Evolutionary conservation across 768 basidiomycete genomes (phyloP), one percentile per base, ranked within the genome.

Genomic region (Mycena albidolilacea): DNA sequence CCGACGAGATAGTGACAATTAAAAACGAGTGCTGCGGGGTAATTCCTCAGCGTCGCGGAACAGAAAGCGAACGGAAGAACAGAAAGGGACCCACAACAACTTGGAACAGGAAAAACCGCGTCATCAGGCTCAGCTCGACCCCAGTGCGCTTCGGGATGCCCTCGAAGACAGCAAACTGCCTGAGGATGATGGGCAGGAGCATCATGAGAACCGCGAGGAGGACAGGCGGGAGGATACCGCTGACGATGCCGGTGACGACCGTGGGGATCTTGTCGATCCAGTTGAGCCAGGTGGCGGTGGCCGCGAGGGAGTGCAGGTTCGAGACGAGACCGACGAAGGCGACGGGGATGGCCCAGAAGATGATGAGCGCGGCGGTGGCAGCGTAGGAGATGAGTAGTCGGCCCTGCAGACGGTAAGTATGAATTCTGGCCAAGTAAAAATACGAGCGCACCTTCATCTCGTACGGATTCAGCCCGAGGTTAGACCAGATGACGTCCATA

Each of bases 111-210:
- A 97, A 97, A 84, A 88, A 99, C 23, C 98, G 87, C 1, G 91
- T 92, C 97, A 98, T 98, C 78, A 99, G 82, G 64, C 93, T 94
- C 6, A 98, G 87, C 77, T 99, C 97, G 52, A 99, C 83, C 0
- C 91, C 92, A 0, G 92, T 94, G 43, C 88, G 87, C 75, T 94
- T 92, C 0, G 97, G 97, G 21, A 96, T 95, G 21, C 98, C 98
- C 83, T 99, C 95, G 66, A 98, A 93, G 21, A 89, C 86, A 14
- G 91, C 95, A 38, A 98, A 84, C 23, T 95, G 83, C 48, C 97
- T 88, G 70, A 99, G 81, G 17, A 99, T 77, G 78, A 96, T 94
- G 0, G 87, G 90, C 1, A 99, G 86, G 8, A 99, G 85, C 91
- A 96, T 90, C 92, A 97, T 96, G 64, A 99, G 88, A 19, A 99